Conservation (phyloP, 768 basidiomycete genomes). For the Suillus decipiens region DNA sequence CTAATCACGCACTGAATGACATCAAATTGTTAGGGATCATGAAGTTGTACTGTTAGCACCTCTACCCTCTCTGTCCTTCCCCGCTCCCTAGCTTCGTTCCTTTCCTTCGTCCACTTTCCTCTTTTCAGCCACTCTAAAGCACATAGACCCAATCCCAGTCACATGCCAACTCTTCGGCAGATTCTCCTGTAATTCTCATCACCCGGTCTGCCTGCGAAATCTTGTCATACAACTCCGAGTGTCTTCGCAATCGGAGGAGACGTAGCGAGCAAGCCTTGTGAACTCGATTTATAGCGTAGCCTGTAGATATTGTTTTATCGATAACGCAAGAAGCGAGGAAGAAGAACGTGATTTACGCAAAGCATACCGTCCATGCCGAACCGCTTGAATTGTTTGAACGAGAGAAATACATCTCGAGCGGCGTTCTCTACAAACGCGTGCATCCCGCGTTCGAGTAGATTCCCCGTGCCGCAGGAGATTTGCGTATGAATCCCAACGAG, state of each 20-base stretch:
- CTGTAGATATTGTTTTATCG: slow-evolving; percentile 42
- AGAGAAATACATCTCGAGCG: slow-evolving; percentile 78
- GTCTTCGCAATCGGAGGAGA: slow-evolving; percentile 77
- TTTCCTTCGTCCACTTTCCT: slow-evolving; percentile 19
- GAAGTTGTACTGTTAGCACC: slow-evolving; percentile 5
- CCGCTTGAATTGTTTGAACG: slow-evolving; percentile 85
- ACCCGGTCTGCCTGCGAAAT: slow-evolving; percentile 90
- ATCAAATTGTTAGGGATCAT: not conserved
- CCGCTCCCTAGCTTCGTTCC: slow-evolving; percentile 6
- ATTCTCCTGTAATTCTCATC: slow-evolving; percentile 86
- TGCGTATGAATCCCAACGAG: slow-evolving; percentile 93
- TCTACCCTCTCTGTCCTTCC: slow-evolving; percentile 14
- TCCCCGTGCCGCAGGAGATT: slow-evolving; percentile 76
- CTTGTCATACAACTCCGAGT: slow-evolving; percentile 88
- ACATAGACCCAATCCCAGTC: slow-evolving; percentile 93
- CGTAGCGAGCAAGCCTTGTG: slow-evolving; percentile 87
- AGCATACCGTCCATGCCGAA: slow-evolving; percentile 99
- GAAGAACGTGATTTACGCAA: slow-evolving; percentile 55
- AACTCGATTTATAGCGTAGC: slow-evolving; percentile 99
- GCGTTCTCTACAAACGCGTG: slow-evolving; percentile 80
- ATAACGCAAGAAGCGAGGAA: not conserved
- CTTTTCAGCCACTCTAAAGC: slow-evolving; percentile 77
- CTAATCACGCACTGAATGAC: not conserved
- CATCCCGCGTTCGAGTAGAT: slow-evolving; percentile 80
- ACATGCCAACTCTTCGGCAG: slow-evolving; percentile 85